phyloP scores from a whole-genome alignment of 2,329 filamentous ascomycete species.

The Curvularia eragrostidis region DNA sequence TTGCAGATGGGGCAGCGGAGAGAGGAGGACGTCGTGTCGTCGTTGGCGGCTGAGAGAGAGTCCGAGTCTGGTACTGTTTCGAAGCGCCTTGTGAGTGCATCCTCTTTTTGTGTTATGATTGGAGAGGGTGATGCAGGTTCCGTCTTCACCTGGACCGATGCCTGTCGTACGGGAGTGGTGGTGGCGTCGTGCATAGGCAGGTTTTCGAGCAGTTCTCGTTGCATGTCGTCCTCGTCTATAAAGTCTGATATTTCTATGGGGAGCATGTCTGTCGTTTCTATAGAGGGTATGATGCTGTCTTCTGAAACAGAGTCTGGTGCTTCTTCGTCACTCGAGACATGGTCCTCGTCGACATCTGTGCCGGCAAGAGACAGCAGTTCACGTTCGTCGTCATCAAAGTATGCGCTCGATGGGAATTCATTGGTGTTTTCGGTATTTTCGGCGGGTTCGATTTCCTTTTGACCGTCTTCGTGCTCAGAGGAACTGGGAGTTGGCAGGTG shows the following conservation, averaged over 20 bases:
- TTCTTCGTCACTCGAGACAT: constrained; percentile 4
- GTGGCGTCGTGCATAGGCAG: constrained; percentile 5
- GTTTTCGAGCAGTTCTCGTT: constrained; percentile 19
- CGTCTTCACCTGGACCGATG: constrained; percentile 13
- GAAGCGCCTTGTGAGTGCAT: not conserved
- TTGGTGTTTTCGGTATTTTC: not conserved
- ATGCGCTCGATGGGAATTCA: constrained; percentile 23
- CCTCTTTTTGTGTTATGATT: not conserved
- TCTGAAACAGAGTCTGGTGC: constrained; percentile 13
- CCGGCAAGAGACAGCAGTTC: constrained; percentile 37
- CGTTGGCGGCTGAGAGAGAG: not conserved
- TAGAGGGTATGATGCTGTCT: constrained; percentile 33
- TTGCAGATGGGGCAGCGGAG: constrained; percentile 14
- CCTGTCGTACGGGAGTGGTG: constrained; percentile 4
- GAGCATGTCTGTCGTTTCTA: constrained; percentile 28
- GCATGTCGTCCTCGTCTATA: constrained; percentile 25
- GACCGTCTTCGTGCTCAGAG: constrained; percentile 23
- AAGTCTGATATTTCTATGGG: constrained; percentile 31
- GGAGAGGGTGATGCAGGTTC: constrained; percentile 9
- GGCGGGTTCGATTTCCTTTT: not conserved
- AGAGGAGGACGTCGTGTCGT: not conserved
- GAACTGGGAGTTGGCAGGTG: constrained; percentile 44
- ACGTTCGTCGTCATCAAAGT: constrained; percentile 38
- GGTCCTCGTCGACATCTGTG: constrained; percentile 16
- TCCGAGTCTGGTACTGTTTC: constrained; percentile 6